These are phyloP conservation scores for Craterostigma plantagineum DNA, from an alignment of 257 asterid genomes.

Conservation along the genomic window DNA sequence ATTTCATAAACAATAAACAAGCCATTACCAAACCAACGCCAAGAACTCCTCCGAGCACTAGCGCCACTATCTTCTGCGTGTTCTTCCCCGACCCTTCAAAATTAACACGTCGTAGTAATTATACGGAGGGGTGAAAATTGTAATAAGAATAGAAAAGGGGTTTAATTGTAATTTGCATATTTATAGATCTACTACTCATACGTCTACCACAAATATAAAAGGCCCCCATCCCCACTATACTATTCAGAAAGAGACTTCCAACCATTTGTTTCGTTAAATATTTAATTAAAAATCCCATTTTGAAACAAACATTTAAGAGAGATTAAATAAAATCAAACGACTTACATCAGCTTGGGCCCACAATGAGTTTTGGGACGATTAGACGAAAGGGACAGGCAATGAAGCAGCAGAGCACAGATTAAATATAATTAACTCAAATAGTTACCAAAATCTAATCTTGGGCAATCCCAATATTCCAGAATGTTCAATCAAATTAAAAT, in stretches of 20 bases:
- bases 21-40: slow-evolving; percentile 53
- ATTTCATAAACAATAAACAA: slow-evolving; percentile 43
- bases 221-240: not conserved
- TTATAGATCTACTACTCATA: not conserved
- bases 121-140: not conserved
- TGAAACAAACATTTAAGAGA: not conserved
- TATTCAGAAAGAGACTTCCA: not conserved
- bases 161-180: not conserved
- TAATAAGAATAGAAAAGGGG: not conserved
- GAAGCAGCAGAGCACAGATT: not conserved
- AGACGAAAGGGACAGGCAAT: not conserved
- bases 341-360: too few relatives aligned
- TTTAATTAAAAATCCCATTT: not conserved
- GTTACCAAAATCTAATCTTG: too few relatives aligned
- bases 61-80: slow-evolving; percentile 59
- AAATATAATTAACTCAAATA: not conserved
- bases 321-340: not conserved
- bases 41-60: slow-evolving; percentile 56
- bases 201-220: not conserved
- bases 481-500: too few relatives aligned
- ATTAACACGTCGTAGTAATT: too few relatives aligned
- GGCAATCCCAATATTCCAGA: too few relatives aligned
- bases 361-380: too few relatives aligned
- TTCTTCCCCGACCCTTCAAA: slow-evolving; percentile 22
- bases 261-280: not conserved